These are phyloP conservation scores for Aspergillus caelatus DNA, from an alignment of 2,329 filamentous ascomycete species.

Conservation along the genomic window DNA sequence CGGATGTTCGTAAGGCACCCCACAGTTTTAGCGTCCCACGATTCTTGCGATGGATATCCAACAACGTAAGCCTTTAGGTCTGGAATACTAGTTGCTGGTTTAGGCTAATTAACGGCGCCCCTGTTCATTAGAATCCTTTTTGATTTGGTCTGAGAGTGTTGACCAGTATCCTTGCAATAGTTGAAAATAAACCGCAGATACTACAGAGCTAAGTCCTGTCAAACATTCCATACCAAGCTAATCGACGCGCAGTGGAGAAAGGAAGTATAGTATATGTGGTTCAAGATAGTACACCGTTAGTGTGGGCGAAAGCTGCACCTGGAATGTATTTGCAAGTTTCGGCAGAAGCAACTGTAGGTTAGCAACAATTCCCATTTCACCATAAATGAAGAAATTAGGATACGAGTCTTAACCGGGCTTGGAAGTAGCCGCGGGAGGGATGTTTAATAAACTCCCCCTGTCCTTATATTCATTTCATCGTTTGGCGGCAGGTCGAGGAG, in stretches of 20 bases:
- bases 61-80: background rate
- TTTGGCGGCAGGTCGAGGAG: background rate
- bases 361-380: background rate
- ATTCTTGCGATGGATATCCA: background rate
- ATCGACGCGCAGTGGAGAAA: background rate
- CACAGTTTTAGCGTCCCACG: slow-evolving; percentile 1
- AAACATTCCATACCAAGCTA: background rate
- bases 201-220: background rate
- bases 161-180: background rate
- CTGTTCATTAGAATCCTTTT: too few species aligned
- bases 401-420: background rate
- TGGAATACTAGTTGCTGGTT: background rate
- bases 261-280: background rate
- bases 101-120: background rate
- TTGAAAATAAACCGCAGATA: background rate
- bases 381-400: background rate
- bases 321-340: background rate
- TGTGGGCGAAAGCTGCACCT: background rate
- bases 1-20: slow-evolving; percentile 3
- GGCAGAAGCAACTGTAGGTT: background rate
- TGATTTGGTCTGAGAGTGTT: too few species aligned
- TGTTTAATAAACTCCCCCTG: background rate
- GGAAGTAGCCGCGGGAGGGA: background rate
- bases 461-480: background rate
- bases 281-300: background rate